Evolutionary conservation across 1,284 basidiomycete genomes (phyloP).

Genomic region (Boletellus deceptivus): DNA sequence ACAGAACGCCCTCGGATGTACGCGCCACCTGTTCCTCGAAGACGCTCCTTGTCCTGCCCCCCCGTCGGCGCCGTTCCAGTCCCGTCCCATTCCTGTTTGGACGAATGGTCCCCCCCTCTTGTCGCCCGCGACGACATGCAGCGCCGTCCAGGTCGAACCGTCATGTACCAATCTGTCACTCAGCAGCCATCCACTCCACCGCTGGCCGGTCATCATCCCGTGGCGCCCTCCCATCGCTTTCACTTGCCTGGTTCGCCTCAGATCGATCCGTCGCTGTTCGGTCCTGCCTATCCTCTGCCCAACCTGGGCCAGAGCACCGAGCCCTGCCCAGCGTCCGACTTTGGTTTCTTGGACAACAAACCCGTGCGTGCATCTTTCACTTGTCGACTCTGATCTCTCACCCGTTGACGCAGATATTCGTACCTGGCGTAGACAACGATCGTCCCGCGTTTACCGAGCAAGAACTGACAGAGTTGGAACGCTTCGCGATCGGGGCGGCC

Average conservation of each 20-base stretch:
- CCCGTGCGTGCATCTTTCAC: constrained; percentile 13
- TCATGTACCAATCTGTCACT: constrained; percentile 36
- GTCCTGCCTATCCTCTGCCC: background rate
- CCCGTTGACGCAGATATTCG: constrained; percentile 5
- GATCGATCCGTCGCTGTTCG: constrained; percentile 5
- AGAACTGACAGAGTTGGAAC: constrained; percentile 20
- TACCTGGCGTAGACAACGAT: background rate
- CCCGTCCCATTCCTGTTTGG: constrained; percentile 12
- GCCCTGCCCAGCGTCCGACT: background rate
- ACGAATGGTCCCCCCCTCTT: constrained; percentile 19
- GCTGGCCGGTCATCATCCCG: background rate
- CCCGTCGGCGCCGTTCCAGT: constrained; percentile 35
- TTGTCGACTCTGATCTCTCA: background rate
- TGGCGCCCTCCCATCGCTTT: constrained; percentile 1
- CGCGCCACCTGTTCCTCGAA: constrained; percentile 21
- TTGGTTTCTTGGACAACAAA: constrained; percentile 12
- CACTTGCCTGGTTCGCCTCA: constrained; percentile 14
- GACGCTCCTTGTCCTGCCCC: constrained; percentile 42
- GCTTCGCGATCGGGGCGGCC: constrained; percentile 9
- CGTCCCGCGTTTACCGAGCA: constrained; percentile 7
- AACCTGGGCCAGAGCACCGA: constrained; percentile 8
- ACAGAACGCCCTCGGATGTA: constrained; percentile 23
- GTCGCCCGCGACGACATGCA: constrained; percentile 39
- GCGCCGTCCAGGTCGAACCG: constrained; percentile 36
- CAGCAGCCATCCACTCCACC: background rate